Conservation (phyloP, 495 filamentous ascomycete genomes). For the Gamarada debralockiae region DNA sequence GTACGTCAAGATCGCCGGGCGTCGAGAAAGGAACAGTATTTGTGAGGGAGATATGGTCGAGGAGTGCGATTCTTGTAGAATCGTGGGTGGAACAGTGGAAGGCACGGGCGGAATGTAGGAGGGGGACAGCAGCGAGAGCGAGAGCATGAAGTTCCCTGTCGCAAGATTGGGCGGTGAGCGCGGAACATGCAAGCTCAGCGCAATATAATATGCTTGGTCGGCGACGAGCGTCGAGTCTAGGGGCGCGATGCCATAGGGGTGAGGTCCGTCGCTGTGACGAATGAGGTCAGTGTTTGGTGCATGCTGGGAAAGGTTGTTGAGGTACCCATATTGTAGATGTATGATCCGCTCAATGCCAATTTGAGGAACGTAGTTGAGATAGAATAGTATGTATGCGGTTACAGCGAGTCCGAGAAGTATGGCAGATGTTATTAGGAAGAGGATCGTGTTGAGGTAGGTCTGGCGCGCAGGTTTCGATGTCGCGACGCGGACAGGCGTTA, state of each 20-base stretch:
- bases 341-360: conserved; percentile 58
- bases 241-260: conserved; percentile 50
- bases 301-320: background rate
- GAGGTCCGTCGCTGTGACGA: conserved; percentile 13
- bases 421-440: conserved; percentile 55
- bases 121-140: conserved; percentile 58
- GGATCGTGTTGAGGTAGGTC: conserved; percentile 65
- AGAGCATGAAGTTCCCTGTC: conserved; percentile 90
- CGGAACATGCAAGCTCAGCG: conserved; percentile 55
- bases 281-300: background rate
- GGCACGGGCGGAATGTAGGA: conserved; percentile 22
- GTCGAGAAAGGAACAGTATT: conserved; percentile 42
- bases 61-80: conserved; percentile 9
- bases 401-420: conserved; percentile 60
- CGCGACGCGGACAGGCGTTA: conserved; percentile 46
- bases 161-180: conserved; percentile 54
- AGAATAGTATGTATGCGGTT: conserved; percentile 72
- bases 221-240: conserved; percentile 41
- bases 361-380: conserved; percentile 77
- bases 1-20: conserved; percentile 67
- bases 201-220: conserved; percentile 60
- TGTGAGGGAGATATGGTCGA: conserved; percentile 3
- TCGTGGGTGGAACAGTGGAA: conserved; percentile 15
- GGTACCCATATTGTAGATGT: conserved; percentile 80
- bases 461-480: conserved; percentile 64